A percentile compares a stretch with the other conserved stretches of the same genome.
Conservation (phyloP, 208 protist genomes). For the Leishmania martiniquensis region DNA sequence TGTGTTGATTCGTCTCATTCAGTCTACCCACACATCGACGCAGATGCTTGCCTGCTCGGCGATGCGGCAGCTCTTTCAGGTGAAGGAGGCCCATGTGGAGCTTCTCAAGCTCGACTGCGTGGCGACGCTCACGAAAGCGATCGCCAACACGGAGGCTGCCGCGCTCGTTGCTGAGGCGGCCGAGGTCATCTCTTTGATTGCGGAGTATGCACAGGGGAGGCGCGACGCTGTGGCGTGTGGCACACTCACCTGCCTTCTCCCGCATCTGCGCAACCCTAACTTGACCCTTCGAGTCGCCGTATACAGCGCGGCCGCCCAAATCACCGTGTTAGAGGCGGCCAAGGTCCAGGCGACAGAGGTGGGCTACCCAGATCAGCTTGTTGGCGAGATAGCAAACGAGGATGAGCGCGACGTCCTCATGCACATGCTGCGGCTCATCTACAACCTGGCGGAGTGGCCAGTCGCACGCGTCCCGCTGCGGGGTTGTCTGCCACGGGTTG, state of each 20-base stretch:
- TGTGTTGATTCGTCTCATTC: slow-evolving; percentile 43
- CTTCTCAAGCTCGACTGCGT: slow-evolving; percentile 55
- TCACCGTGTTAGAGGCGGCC: slow-evolving; percentile 76
- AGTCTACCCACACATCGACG: slow-evolving; percentile 38
- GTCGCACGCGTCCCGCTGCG: slow-evolving; percentile 50
- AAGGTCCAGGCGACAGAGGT: slow-evolving; percentile 73
- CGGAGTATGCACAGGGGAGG: slow-evolving; percentile 58
- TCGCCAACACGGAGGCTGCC: slow-evolving; percentile 45
- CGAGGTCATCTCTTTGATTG: slow-evolving; percentile 57
- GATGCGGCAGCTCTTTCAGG: slow-evolving; percentile 54
- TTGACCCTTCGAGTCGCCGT: slow-evolving; percentile 70
- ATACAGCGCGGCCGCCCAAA: slow-evolving; percentile 65
- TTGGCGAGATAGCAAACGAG: slow-evolving; percentile 45
- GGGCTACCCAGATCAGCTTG: slow-evolving; percentile 34
- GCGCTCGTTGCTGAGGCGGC: slow-evolving; percentile 60
- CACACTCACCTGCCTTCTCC: slow-evolving; percentile 50
- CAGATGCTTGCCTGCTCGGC: slow-evolving; percentile 62
- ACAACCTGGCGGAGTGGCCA: slow-evolving; percentile 74
- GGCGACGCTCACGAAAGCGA: slow-evolving; percentile 39
- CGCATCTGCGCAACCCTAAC: slow-evolving; percentile 63
- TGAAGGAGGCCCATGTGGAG: slow-evolving; percentile 76
- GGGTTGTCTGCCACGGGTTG: slow-evolving; percentile 42
- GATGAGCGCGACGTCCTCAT: slow-evolving; percentile 87
- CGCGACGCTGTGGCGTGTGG: slow-evolving; percentile 49
- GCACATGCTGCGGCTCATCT: slow-evolving; percentile 62